Conservation (phyloP, 331 rosid genomes). For the Malus hybrid region DNA sequence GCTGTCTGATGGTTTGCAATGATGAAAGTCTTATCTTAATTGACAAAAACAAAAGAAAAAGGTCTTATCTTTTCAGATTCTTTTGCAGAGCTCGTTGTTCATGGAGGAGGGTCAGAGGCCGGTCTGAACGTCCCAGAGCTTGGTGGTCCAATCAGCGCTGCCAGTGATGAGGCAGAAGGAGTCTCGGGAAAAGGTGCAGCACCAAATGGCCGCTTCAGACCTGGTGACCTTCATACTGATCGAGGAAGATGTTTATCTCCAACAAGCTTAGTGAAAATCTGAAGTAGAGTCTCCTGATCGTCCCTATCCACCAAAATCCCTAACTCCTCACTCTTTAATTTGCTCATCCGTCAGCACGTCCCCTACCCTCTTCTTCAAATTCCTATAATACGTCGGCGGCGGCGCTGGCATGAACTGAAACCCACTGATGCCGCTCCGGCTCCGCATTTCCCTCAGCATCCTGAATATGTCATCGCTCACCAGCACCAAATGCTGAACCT, state of each 20-base stretch:
- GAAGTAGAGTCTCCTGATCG: slow-evolving; percentile 91
- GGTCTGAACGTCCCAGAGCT: no score
- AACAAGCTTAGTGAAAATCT: slow-evolving; percentile 87
- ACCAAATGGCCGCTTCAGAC: no score
- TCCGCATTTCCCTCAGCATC: slow-evolving; percentile 76
- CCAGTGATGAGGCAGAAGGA: no score
- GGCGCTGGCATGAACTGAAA: slow-evolving; percentile 95
- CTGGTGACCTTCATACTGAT: no score
- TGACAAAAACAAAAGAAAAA: no score
- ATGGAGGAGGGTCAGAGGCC: no score
- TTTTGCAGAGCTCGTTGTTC: no score
- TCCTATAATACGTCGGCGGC: slow-evolving; percentile 75
- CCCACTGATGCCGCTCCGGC: slow-evolving; percentile 60
- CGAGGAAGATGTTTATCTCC: slow-evolving; percentile 45
- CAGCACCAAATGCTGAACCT: slow-evolving; percentile 80
- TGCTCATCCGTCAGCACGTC: slow-evolving; percentile 69
- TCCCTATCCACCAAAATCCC: slow-evolving; percentile 91
- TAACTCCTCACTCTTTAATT: slow-evolving; percentile 71
- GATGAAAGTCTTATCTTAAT: no score
- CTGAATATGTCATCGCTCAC: slow-evolving; percentile 53
- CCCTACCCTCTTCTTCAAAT: slow-evolving; percentile 54
- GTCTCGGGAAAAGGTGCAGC: no score
- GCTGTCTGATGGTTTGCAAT: no score
- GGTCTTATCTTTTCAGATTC: no score
- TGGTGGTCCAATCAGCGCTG: no score